Base-by-base conservation (phyloP, 2,329 filamentous ascomycete genomes). In the Phaeomoniella chlamydospora region DNA sequence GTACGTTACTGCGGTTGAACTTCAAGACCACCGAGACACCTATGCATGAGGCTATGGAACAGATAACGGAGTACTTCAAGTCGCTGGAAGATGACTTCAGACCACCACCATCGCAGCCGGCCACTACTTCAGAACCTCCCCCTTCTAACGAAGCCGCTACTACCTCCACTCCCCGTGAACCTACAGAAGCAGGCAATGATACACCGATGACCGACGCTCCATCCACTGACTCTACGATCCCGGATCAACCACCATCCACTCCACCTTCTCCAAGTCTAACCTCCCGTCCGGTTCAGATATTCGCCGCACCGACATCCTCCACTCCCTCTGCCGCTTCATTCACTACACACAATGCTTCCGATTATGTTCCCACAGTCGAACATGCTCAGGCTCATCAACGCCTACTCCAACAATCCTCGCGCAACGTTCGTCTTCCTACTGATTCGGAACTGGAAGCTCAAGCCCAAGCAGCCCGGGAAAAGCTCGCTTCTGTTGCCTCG, bases 301-400 rank as follows among this genome's bases (percentile, higher is more conserved):
- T 80, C 61, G 72, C 78, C 2, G 81, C 90, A 0, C 84, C 90
- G 1, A 47, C 38, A 29, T 69, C 74, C 3, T 74, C 69, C n/a
- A 61, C 70, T 34, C 86, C 75, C 0, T 88, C 87, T 3, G 73
- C 73, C 12, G 87, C 88, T 5, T 82, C 86, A 9, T 68, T 74
- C 37, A 65, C 68, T 11, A 56, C 69, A 5, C 69, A 79, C 42
- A 72, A 80, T 32, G 84, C 88, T 37, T 64, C 68, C n/a, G 81
- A 86, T 51, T 94, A 80, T 55, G 68, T 77, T 6, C 87, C 86
- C 0, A 83, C 80, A 1, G 70, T 94, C 40, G 81, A 83, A 32
- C 87, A 94, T 52, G 84, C 85, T 13, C 80, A 88, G 72, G 33
- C 85, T 74, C 26, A 85, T 73, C 37, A 75, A 85, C 49, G 78